phyloP scores from a whole-genome alignment of 495 filamentous ascomycete genomes.

The Talaromyces liani region DNA sequence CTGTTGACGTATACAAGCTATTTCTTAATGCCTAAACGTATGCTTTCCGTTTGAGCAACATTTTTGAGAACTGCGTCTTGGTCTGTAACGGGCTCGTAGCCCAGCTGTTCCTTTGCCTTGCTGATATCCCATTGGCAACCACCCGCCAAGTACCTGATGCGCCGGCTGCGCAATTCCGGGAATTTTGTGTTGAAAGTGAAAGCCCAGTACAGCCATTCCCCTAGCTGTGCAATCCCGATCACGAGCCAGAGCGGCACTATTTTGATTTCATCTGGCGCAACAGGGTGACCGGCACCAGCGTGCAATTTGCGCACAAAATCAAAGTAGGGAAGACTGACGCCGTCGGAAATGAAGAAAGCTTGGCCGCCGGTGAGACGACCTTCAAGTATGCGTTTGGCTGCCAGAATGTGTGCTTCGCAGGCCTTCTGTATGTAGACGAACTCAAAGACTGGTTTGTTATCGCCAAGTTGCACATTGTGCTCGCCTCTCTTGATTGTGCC shows the following conservation, averaged over 20 bases:
- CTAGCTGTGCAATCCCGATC: constrained; percentile 12
- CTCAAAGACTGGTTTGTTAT: constrained; percentile 52
- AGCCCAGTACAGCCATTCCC: constrained; percentile 17
- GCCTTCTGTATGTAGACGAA: constrained; percentile 77
- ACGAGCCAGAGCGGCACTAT: constrained; percentile 15
- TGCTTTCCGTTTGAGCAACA: constrained; percentile 3
- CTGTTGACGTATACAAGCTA: background rate
- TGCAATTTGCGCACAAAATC: constrained; percentile 18
- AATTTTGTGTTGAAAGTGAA: constrained; percentile 16
- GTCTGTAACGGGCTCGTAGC: constrained; percentile 19
- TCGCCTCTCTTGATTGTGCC: constrained; percentile 13
- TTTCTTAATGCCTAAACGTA: constrained; percentile 7
- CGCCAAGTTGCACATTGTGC: constrained; percentile 19
- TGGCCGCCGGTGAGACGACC: constrained; percentile 13
- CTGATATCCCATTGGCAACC: constrained; percentile 18
- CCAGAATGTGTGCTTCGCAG: constrained; percentile 66
- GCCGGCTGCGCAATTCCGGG: constrained; percentile 13
- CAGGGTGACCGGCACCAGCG: constrained; percentile 15
- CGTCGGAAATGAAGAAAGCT: constrained; percentile 22
- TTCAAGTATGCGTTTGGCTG: constrained; percentile 22
- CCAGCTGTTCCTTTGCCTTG: constrained; percentile 19
- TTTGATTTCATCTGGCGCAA: constrained; percentile 15
- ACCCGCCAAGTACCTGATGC: constrained; percentile 14
- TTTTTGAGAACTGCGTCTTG: constrained; percentile 15
- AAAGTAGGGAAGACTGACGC: constrained; percentile 15